phyloP scores from a whole-genome alignment of 345 rosid species.

The Ceriops decandra region DNA sequence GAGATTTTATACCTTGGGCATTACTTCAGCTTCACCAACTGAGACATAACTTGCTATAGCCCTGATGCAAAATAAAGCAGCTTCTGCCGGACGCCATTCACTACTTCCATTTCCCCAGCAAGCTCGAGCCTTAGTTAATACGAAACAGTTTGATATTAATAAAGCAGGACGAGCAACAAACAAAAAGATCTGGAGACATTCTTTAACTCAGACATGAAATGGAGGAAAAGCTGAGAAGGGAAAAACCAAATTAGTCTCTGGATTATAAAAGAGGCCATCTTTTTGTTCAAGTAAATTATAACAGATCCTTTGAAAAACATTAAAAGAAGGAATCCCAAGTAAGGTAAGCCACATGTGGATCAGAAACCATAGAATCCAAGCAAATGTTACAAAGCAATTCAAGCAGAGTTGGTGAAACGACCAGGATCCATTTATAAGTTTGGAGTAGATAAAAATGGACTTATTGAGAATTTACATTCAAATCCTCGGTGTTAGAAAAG shows the following conservation, averaged over 20 bases:
- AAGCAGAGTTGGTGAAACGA: background rate
- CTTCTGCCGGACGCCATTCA: constrained; percentile 96
- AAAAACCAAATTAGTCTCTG: too few species aligned
- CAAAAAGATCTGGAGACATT: background rate
- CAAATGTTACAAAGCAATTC: background rate
- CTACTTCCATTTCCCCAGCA: constrained; percentile 58
- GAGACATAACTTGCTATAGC: constrained; percentile 89
- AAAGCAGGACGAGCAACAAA: background rate
- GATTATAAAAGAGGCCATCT: too few species aligned
- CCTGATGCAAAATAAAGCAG: constrained; percentile 90
- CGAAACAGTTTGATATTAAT: constrained; percentile 13
- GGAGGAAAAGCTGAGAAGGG: too few species aligned
- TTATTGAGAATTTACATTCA: background rate
- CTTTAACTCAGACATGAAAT: too few species aligned
- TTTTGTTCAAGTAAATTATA: too few species aligned
- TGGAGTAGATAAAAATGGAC: background rate
- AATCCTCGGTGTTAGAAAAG: background rate
- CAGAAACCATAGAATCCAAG: background rate
- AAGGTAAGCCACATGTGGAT: too few species aligned
- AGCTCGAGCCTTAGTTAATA: constrained; percentile 56
- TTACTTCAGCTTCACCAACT: constrained; percentile 66
- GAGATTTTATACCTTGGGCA: constrained; percentile 72
- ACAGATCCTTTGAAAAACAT: too few species aligned
- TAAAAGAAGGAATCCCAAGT: too few species aligned
- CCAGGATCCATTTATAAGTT: background rate